Base-by-base conservation (phyloP, 345 rosid genomes). In the Nephelium lappaceum region DNA sequence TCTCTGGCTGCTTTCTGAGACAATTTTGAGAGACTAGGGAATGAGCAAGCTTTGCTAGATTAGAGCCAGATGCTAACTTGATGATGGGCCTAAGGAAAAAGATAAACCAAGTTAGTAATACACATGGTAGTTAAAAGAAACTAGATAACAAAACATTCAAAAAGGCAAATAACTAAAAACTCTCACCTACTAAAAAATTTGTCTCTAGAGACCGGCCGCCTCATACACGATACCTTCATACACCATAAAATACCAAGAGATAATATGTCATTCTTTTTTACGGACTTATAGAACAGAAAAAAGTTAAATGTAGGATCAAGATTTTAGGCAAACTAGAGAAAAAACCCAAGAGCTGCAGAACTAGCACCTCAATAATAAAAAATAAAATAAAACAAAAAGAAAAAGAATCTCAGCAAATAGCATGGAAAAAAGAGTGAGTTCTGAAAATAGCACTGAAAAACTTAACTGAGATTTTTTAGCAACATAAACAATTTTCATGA, bases 151-250 rank as follows among this genome's bases (percentile, higher is more conserved):
- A 41, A 0, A 16, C 18, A 38, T 19, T 15, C n/a, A 16, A 0
- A 68, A 19, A 21, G 2, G 11, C 4, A 68, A 63, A 15, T 67
- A 11, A 1, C 4, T 70, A 24, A n/a, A 71, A 62, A 36, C 3
- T 31, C 47, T 62, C 76, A 79, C 82, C 82, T 74, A 74, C 23
- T 25, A 31, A 41, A 47, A 67, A 5, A 43, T 31, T 67, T 47
- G 19, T 27, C 19, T 27, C 64, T 9, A 49, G 62, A 58, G 21
- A 19, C 38, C 27, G 75, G 21, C n/a, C 42, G 43, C 51, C 18
- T 67, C 15, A 10, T 11, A 18, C 21, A 0, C 16, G 41, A 10
- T 5, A 12, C 41, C 21, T 39, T 67, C 36, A 47, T 72, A 58
- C 9, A 73, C 78, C 51, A 36, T 3, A 74, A 36, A 57, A 7